Evolutionary conservation across 768 basidiomycete species (phyloP), one percentile per base, ranked within the genome.

Genomic region (Rhodocollybia butyracea): DNA sequence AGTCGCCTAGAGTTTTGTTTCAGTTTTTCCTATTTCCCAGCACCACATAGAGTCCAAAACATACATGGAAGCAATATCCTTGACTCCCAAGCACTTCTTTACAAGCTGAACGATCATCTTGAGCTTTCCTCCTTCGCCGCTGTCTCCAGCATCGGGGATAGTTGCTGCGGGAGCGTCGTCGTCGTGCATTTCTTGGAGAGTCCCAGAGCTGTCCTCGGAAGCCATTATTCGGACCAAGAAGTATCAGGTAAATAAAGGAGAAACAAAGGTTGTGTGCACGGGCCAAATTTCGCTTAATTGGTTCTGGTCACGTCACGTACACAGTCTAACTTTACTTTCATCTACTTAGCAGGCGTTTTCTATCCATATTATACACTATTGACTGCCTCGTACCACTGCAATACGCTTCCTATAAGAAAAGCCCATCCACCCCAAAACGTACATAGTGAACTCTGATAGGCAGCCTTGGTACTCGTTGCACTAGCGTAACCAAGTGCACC

Each of bases 61-160:
- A 57, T 63, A 94, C 94, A 97, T 91, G 30, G 94, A 79, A 59
- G 94, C 94, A 59, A 98, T 91, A 67, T 97, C 95, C 73, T 95
- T 94, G 41, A 96, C 93, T 5, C 94, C 94, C 30, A 97, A 77
- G 63, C 83, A 94, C 71, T 88, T 92, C 76, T 93, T 94, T 60
- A 95, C 83, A 53, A 98, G 82, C 66, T 89, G 85, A 17, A 98
- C 76, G 46, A 98, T 91, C 86, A 95, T 94, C 81, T 89, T 94
- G 57, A 97, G 77, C 78, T 90, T 95, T 45, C 92, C 89, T 57
- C 92, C 91, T 68, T 98, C 95, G 30, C 89, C 88, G 39, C 78
- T 65, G 56, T 92, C 90, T 39, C 76, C 79, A 39, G 79, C 68
- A 60, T 91, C 89, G 55, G 87, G 85, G 3, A 91, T 79, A 13